Evolutionary conservation across 768 basidiomycete genomes (phyloP).

Genomic region (Serendipita sp.): DNA sequence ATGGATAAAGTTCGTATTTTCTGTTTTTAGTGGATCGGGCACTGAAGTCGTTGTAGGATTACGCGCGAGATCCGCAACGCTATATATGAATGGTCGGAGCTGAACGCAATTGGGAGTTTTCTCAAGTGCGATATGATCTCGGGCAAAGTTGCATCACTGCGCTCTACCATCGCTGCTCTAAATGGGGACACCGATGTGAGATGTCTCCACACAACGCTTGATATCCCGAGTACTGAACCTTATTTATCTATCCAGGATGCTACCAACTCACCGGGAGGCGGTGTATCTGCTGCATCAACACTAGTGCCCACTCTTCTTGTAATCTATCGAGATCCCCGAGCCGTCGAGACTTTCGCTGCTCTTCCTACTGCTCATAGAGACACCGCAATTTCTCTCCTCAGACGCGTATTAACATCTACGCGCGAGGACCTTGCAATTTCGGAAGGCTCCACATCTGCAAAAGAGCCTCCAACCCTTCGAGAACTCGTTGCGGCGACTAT

Average conservation of each 20-base stretch:
- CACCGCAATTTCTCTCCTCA: background rate
- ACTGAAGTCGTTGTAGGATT: background rate
- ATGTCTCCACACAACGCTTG: background rate
- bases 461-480: background rate
- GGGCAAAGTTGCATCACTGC: background rate
- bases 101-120: background rate
- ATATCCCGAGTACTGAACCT: background rate
- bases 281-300: background rate
- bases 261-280: background rate
- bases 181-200: background rate
- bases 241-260: background rate
- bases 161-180: background rate
- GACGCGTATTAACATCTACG: background rate
- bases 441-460: background rate
- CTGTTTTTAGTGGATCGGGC: background rate
- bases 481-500: background rate
- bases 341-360: background rate
- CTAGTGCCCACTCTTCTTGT: background rate
- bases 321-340: background rate
- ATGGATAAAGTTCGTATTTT: background rate
- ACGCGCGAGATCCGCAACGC: background rate
- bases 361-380: background rate
- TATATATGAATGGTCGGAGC: background rate
- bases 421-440: too few relatives aligned
- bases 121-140: conserved; percentile 4